phyloP scores from a whole-genome alignment of 371 early-diverging fungal genomes.

The Batkoa obscura region DNA sequence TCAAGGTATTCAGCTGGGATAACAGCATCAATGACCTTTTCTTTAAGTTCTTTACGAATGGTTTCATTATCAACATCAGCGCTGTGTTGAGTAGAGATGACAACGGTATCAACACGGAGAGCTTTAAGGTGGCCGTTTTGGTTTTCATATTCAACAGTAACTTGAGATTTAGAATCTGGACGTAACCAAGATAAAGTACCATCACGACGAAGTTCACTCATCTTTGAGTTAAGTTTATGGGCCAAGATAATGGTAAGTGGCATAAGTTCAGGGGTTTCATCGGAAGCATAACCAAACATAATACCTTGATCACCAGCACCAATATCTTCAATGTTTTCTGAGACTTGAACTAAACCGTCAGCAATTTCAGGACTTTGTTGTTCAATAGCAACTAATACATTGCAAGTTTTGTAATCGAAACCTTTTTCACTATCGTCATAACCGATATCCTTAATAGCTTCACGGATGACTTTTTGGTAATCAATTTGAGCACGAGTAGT shows the following conservation, averaged over 20 bases:
- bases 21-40: slow-evolving; percentile 86
- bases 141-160: slow-evolving; percentile 97
- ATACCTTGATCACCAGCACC: slow-evolving; percentile 99
- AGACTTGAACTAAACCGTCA: slow-evolving; percentile 83
- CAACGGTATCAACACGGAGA: slow-evolving; percentile 92
- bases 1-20: slow-evolving; percentile 83
- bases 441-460: slow-evolving; percentile 94
- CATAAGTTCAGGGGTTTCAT: slow-evolving; percentile 99
- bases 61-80: slow-evolving; percentile 66
- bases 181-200: slow-evolving; percentile 84
- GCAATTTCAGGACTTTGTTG: slow-evolving; percentile 98
- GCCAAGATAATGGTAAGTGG: slow-evolving; percentile 89
- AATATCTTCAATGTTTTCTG: slow-evolving; percentile 82
- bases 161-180: slow-evolving; percentile 99
- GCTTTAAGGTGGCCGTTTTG: slow-evolving; percentile 85
- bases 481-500: slow-evolving; percentile 93
- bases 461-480: slow-evolving; percentile 95
- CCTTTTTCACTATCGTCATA: slow-evolving; percentile 95
- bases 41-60: slow-evolving; percentile 73
- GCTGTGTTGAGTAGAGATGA: slow-evolving; percentile 97
- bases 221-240: slow-evolving; percentile 91
- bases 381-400: slow-evolving; percentile 96
- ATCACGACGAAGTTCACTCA: slow-evolving; percentile 87
- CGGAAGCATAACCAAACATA: slow-evolving; percentile 95
- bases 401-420: slow-evolving; percentile 99